Conservation (phyloP, 2,329 filamentous ascomycete species). For the Ophiostoma fasciatum region DNA sequence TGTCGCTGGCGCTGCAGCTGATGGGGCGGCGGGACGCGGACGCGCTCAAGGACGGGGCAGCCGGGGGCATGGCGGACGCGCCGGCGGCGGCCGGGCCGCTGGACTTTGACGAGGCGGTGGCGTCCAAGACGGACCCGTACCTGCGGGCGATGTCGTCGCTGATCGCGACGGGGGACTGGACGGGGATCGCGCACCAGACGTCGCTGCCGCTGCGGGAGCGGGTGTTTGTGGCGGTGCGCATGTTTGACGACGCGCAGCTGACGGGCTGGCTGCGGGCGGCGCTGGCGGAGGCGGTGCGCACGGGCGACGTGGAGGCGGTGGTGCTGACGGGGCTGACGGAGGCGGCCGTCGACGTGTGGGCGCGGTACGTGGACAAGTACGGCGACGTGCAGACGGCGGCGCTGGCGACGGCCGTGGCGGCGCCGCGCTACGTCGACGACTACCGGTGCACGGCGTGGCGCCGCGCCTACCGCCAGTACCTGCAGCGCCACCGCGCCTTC, state of each 20-base stretch:
- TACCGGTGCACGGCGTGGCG: slow-evolving; percentile 62
- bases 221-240: slow-evolving; percentile 55
- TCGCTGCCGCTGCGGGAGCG: slow-evolving; percentile 63
- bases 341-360: slow-evolving; percentile 57
- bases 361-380: slow-evolving; percentile 60
- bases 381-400: slow-evolving; percentile 68
- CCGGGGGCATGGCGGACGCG: background rate
- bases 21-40: slow-evolving; percentile 35
- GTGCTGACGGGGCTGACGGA: slow-evolving; percentile 66
- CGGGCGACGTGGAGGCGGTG: slow-evolving; percentile 63
- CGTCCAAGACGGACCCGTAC: slow-evolving; percentile 59
- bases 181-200: slow-evolving; percentile 54
- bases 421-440: slow-evolving; percentile 64
- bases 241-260: slow-evolving; percentile 46
- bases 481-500: slow-evolving; percentile 59
- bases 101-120: slow-evolving; percentile 43
- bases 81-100: slow-evolving; percentile 20
- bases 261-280: slow-evolving; percentile 54
- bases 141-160: slow-evolving; percentile 65
- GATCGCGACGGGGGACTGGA: slow-evolving; percentile 65
- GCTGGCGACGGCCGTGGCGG: slow-evolving; percentile 57
- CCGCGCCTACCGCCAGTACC: slow-evolving; percentile 53
- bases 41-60: slow-evolving; percentile 19
- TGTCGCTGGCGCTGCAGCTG: slow-evolving; percentile 51
- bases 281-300: slow-evolving; percentile 42